Base-by-base conservation (phyloP, 192 early-diverging fungal species). In the Coemansia sp. region DNA sequence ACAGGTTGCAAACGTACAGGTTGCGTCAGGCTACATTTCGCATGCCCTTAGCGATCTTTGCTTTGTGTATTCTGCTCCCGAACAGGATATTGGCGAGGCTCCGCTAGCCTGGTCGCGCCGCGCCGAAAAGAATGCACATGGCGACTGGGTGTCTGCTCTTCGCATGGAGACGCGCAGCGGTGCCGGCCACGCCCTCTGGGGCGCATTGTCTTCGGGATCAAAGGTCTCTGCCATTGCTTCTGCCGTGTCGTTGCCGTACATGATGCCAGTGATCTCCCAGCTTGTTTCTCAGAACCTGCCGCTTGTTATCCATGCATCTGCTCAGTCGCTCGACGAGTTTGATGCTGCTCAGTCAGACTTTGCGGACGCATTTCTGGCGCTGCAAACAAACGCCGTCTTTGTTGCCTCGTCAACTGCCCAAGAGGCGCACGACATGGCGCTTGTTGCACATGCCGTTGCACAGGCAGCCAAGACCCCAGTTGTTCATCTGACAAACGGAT, bases 371-470 rank as follows among this genome's bases (percentile, higher is more conserved):
- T 69, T 92, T 32, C 86, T 86, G 11, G 92, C 93, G 12, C 78
- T 90, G 39, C 86, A 93, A 72, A 90, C 94, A 39, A 92, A 92
- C 42, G 90, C 92, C 51, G 84, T 88, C 42, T 78, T 95, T 21
- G 69, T 98, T 45, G 83, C 88, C 6, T 96, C 95, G 46, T 49
- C 79, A 6, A 85, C 85, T 19, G 88, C 90, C 9, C 94, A 97
- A 74, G 94, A 97, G 73, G 90, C 93, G 10, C 91, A 97, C 66
- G 95, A 98, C 65, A 71, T 97, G 54, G 89, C 94, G 13, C 54
- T 96, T 16, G 82, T 93, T 63, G 90, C 95, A 37, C 94, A 97
- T 71, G 82, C 95, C 19, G 81, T 92, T n/a, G 74, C 95, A 4
- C 60, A 71, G 10, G 72, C 84, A 2, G 77, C 87, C 10, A 58